phyloP scores from a whole-genome alignment of 164 flowering plant species.

The Platanus orientalis region DNA sequence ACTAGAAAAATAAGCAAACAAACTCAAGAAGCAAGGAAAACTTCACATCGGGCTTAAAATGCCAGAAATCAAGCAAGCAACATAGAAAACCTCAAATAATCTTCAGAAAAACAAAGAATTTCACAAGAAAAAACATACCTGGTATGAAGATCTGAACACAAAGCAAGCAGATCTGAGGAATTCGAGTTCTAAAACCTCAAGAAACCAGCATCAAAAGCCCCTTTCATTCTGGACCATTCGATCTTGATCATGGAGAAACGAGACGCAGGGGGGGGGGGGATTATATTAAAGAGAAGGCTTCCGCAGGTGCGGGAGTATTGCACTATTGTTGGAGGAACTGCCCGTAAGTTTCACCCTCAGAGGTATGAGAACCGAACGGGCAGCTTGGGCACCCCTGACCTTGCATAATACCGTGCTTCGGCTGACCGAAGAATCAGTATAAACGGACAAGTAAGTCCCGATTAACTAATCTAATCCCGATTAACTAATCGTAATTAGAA shows the following conservation, averaged over 20 bases:
- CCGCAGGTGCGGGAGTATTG: background rate
- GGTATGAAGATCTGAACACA: slow-evolving; percentile 21
- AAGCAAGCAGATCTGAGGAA: slow-evolving; percentile 28
- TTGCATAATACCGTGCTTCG: background rate
- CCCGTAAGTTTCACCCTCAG: slow-evolving; percentile 34
- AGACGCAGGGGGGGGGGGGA: slow-evolving; percentile 5
- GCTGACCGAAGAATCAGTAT: slow-evolving; percentile 7
- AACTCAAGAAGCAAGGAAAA: background rate
- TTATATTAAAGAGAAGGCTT: background rate
- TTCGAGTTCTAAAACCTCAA: slow-evolving; percentile 16
- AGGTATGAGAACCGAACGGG: slow-evolving; percentile 20
- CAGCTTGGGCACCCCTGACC: slow-evolving; percentile 27
- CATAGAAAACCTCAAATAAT: background rate
- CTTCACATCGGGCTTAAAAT: slow-evolving; percentile 7
- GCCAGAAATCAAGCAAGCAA: background rate
- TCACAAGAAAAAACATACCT: slow-evolving; percentile 18
- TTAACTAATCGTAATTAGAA: background rate
- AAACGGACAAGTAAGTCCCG: background rate
- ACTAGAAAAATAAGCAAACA: background rate
- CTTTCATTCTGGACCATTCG: slow-evolving; percentile 38
- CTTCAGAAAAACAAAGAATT: background rate
- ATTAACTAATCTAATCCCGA: background rate
- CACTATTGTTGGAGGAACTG: slow-evolving; percentile 35
- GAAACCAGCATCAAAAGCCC: slow-evolving; percentile 13
- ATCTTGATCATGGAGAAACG: slow-evolving; percentile 23